phyloP scores from a whole-genome alignment of 805 yeast genomes.

The Suhomyces emberorum region DNA sequence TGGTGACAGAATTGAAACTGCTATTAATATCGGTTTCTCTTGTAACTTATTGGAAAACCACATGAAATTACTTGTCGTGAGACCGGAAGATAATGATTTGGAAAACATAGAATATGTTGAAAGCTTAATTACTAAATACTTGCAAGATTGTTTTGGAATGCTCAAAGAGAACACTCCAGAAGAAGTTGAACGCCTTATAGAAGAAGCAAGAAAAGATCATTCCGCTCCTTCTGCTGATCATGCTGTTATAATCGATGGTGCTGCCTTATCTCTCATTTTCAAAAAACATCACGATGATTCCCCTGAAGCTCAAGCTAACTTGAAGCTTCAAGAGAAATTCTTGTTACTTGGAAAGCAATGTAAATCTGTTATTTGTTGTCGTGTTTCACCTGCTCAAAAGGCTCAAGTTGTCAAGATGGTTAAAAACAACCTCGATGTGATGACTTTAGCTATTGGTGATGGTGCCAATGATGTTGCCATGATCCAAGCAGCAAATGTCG shows the following conservation, averaged over 20 bases:
- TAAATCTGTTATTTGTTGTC: slow-evolving; percentile 77
- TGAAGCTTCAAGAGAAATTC: slow-evolving; percentile 42
- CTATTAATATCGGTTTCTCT: slow-evolving; percentile 82
- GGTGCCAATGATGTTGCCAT: slow-evolving; percentile 89
- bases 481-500: slow-evolving; percentile 86
- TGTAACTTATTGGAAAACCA: slow-evolving; percentile 74
- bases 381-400: slow-evolving; percentile 86
- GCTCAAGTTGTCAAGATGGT: slow-evolving; percentile 80
- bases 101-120: slow-evolving; percentile 37
- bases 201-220: slow-evolving; percentile 54
- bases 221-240: slow-evolving; percentile 63
- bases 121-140: slow-evolving; percentile 43
- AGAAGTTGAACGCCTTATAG: slow-evolving; percentile 32
- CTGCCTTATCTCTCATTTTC: slow-evolving; percentile 57
- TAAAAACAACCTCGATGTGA: slow-evolving; percentile 69
- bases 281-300: slow-evolving; percentile 31
- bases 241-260: slow-evolving; percentile 80
- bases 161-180: slow-evolving; percentile 28
- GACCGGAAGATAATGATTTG: slow-evolving; percentile 39
- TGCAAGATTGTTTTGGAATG: slow-evolving; percentile 46
- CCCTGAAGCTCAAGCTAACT: slow-evolving; percentile 29
- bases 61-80: slow-evolving; percentile 71
- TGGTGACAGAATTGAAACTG: slow-evolving; percentile 89
- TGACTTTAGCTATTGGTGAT: slow-evolving; percentile 87
- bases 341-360: slow-evolving; percentile 74